Percentiles rank a stretch among this genome's conserved stretches.
Conservation (phyloP, 331 rosid species). For the Pyrus hybrid region DNA sequence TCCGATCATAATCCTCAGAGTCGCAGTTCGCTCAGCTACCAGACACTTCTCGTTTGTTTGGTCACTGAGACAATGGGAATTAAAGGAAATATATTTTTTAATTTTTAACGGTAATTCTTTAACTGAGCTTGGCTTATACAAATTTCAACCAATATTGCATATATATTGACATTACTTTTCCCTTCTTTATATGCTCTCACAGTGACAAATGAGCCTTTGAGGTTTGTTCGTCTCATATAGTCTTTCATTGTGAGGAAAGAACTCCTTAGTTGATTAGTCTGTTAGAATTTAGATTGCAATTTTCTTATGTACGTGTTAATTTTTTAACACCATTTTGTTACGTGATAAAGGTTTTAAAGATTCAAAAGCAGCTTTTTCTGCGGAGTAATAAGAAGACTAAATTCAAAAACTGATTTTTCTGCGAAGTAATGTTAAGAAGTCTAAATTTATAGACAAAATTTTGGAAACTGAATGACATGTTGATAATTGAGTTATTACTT, state of each 20-base stretch:
- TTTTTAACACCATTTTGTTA: background rate
- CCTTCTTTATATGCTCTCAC: background rate
- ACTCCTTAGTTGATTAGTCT: background rate
- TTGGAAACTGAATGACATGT: no score
- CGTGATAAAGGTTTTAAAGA: no score
- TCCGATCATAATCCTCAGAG: no score
- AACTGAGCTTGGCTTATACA: background rate
- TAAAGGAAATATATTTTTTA: fast-evolving
- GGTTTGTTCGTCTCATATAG: background rate
- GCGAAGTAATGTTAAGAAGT: no score
- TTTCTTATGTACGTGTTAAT: background rate
- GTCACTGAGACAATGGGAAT: background rate
- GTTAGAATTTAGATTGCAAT: background rate
- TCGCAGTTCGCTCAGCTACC: no score
- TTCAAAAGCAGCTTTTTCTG: no score
- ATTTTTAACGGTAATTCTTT: no score
- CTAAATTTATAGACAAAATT: no score
- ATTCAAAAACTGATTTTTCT: no score
- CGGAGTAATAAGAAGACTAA: no score
- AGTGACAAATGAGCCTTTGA: background rate
- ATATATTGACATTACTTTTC: background rate
- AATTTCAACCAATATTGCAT: background rate
- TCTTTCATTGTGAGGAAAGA: background rate
- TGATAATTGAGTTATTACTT: no score
- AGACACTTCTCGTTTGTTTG: background rate